Percentiles rank a stretch among this genome's conserved stretches.
Evolutionary conservation across 805 yeast species (phyloP).

Genomic region (Starmera amethionina): DNA sequence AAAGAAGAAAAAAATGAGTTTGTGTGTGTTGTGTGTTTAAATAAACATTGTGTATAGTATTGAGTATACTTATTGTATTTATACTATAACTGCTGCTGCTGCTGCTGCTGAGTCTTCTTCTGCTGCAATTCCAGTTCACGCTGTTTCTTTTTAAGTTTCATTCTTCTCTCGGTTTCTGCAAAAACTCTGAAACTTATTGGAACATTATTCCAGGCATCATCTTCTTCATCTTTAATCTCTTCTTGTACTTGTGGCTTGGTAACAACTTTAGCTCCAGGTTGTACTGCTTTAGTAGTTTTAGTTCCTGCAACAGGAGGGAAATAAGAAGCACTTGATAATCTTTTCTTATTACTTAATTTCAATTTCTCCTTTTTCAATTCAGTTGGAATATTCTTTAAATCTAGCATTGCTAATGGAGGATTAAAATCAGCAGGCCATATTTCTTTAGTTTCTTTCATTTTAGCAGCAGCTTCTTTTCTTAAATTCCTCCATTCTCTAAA

Average conservation of each 20-base stretch:
- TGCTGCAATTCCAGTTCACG: constrained; percentile 7
- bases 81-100: not conserved
- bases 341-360: constrained; percentile 13
- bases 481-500: constrained; percentile 66
- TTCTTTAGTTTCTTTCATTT: constrained; percentile 30
- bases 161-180: constrained; percentile 68
- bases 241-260: constrained; percentile 10
- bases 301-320: constrained; percentile 22
- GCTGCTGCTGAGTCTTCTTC: constrained; percentile 1
- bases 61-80: not conserved
- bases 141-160: constrained; percentile 30
- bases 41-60: no score
- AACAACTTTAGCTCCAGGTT: constrained; percentile 1
- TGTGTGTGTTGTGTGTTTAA: constrained; percentile 7
- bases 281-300: constrained; percentile 13
- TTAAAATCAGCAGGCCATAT: constrained; percentile 61
- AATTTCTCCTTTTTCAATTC: constrained; percentile 22
- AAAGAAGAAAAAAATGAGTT: constrained; percentile 10
- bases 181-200: constrained; percentile 74
- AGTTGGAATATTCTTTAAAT: constrained; percentile 33
- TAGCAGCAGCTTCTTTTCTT: constrained; percentile 49
- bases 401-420: constrained; percentile 37
- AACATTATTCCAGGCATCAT: constrained; percentile 46
- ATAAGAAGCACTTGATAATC: constrained; percentile 18
- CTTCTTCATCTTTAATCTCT: constrained; percentile 22